Evolutionary conservation across 345 rosid genomes (phyloP), one percentile per base, ranked within the genome.

Genomic region (Murraya koenigii): DNA sequence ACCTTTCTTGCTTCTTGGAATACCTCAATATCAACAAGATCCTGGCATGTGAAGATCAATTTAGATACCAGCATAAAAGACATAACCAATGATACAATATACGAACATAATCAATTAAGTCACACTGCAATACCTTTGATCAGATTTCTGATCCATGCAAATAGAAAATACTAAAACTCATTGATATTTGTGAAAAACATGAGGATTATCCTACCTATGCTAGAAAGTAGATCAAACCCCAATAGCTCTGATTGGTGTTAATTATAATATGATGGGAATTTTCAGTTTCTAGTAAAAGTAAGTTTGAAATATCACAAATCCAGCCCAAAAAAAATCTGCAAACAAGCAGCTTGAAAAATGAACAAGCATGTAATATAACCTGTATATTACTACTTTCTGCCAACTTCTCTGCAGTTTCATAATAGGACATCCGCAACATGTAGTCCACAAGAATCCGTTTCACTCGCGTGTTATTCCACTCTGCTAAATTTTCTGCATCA

Each of bases 371-470:
- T 47, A 44, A 36, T 76, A 30, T 73, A 75, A 90, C 99, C 95
- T 84, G 78, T 81, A 96, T 92, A 75, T 87, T 88, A 85, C 90
- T 80, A 84, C 82, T 86, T 78, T 91, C 94, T 22, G 99, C 89
- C 66, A 96, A 88, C 85, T 88, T 94, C 75, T 80, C 65, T 41
- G 95, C 99, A 71, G 92, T 91, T 30, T 96, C 93, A 59, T 86
- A 89, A 75, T 96, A 96, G 0, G 97, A 96, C 97, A 91, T 96
- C 32, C 99, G 87, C 76, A 94, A 79, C 99, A 96, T 91, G 74
- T 94, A 96, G 66, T 94, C 99, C 60, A 92, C 97, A 74, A 96
- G 97, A 75, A 96, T 92, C 66, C 98, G 86, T 77, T 96, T 94
- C 85, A 92, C 9, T 14, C 93, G 89, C 0, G 84, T 88, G 69